These are phyloP conservation scores for Alternaria gaisen DNA, from an alignment of 2,329 filamentous ascomycete species.

Conservation along the genomic window DNA sequence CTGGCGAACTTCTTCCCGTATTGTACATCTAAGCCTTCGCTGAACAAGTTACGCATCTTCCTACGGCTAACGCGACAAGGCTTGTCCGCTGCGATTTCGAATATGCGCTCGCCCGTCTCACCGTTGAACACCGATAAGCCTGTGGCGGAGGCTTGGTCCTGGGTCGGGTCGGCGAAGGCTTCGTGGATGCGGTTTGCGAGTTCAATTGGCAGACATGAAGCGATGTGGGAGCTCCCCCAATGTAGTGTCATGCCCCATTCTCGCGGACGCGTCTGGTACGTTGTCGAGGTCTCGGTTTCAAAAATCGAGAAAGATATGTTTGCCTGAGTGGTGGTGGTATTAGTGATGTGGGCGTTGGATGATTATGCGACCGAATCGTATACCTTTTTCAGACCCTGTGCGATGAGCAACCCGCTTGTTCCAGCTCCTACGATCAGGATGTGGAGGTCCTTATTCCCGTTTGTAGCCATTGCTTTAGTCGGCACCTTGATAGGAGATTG, in stretches of 20 bases:
- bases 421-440: neutral
- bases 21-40: conserved; percentile 31
- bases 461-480: neutral
- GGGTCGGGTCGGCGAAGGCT: conserved; percentile 31
- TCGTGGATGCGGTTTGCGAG: conserved; percentile 33
- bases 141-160: conserved; percentile 26
- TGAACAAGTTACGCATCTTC: conserved; percentile 36
- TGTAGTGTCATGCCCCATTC: conserved; percentile 43
- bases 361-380: fast-evolving
- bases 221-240: conserved; percentile 31
- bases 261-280: conserved; percentile 31
- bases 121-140: conserved; percentile 37
- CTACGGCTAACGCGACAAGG: conserved; percentile 30
- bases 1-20: conserved; percentile 29
- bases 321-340: neutral
- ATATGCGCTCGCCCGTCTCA: conserved; percentile 34
- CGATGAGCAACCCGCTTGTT: neutral
- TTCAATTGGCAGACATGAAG: conserved; percentile 26
- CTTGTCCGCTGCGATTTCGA: conserved; percentile 33
- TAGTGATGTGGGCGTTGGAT: neutral
- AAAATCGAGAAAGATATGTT: conserved; percentile 19
- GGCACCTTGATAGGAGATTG: neutral
- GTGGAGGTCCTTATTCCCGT: neutral
- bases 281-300: conserved; percentile 19
- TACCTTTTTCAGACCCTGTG: neutral